Percentiles rank a stretch among this genome's conserved stretches.
phyloP scores from a whole-genome alignment of 305 asterid species.

The Solanum aculeatissimum region DNA sequence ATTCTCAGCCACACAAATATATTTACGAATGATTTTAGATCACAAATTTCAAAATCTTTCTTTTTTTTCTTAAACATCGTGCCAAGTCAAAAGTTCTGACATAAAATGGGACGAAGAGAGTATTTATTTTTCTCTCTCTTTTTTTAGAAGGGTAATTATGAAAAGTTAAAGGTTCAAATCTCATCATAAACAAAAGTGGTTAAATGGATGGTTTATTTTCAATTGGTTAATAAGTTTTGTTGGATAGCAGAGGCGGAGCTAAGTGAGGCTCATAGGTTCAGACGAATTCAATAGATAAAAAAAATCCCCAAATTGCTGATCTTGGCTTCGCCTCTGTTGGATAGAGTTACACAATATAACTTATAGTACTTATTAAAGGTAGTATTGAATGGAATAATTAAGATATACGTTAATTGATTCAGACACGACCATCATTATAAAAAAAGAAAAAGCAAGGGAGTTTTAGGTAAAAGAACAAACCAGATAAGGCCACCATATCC shows the following conservation, averaged over 20 bases:
- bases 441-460: background rate
- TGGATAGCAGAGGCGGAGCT: background rate
- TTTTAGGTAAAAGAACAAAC: conserved; percentile 1
- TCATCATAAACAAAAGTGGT: background rate
- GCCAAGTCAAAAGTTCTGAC: accelerated
- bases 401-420: background rate
- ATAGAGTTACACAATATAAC: background rate
- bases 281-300: no score
- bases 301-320: no score
- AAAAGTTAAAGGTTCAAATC: background rate
- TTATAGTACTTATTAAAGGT: background rate
- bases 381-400: background rate
- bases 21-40: no score
- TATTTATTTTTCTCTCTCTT: no score
- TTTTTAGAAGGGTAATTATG: no score
- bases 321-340: no score
- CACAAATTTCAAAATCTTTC: no score
- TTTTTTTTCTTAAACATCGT: no score
- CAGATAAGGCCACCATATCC: conserved; percentile 63
- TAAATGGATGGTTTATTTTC: background rate
- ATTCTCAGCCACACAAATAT: no score
- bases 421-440: accelerated
- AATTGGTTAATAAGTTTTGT: background rate
- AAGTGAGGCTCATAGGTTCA: no score
- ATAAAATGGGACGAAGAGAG: no score